phyloP scores from a whole-genome alignment of 805 yeast species.

The Starmerella sp. region DNA sequence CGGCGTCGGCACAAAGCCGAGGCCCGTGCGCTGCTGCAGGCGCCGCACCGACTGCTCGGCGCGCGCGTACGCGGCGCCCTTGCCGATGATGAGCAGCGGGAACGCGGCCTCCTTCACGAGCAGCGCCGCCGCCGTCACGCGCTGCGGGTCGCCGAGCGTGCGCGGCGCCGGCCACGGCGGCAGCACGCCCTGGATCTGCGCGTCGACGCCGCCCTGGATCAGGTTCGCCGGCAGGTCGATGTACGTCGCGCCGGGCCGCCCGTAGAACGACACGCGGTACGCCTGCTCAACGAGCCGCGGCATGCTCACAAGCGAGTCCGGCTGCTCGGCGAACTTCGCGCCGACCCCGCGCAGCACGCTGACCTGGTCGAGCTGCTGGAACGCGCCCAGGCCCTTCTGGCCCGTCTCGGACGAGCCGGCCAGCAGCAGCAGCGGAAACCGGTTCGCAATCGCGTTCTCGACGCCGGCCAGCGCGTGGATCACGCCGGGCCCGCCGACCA shows the following conservation, averaged over 20 bases:
- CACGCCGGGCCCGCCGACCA: slow-evolving; percentile 69
- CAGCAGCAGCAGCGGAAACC: slow-evolving; percentile 54
- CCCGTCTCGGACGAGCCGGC: slow-evolving; percentile 50
- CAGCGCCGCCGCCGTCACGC: slow-evolving; percentile 31
- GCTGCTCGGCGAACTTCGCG: slow-evolving; percentile 43
- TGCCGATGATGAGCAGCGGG: slow-evolving; percentile 53
- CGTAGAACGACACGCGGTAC: slow-evolving; percentile 36
- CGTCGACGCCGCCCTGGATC: slow-evolving; percentile 31
- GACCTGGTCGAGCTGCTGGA: slow-evolving; percentile 62
- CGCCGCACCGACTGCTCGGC: slow-evolving; percentile 34
- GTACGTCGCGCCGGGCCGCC: slow-evolving; percentile 52
- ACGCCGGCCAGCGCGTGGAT: slow-evolving; percentile 57
- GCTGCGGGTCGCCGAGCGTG: slow-evolving; percentile 30
- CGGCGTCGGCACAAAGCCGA: slow-evolving; percentile 62
- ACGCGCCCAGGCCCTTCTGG: slow-evolving; percentile 48
- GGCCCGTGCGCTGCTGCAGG: slow-evolving; percentile 34
- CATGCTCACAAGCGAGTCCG: slow-evolving; percentile 29
- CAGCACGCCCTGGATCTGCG: slow-evolving; percentile 1
- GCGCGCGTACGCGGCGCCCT: slow-evolving; percentile 46
- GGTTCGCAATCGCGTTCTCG: slow-evolving; percentile 49
- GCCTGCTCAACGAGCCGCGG: slow-evolving; percentile 38
- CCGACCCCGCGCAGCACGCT: slow-evolving; percentile 35
- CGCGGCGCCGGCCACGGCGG: slow-evolving; percentile 31
- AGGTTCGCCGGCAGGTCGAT: slow-evolving; percentile 55
- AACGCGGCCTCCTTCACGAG: slow-evolving; percentile 31